Base-by-base conservation (phyloP, 169 alveolate genomes). In the Plasmodium ovale region DNA sequence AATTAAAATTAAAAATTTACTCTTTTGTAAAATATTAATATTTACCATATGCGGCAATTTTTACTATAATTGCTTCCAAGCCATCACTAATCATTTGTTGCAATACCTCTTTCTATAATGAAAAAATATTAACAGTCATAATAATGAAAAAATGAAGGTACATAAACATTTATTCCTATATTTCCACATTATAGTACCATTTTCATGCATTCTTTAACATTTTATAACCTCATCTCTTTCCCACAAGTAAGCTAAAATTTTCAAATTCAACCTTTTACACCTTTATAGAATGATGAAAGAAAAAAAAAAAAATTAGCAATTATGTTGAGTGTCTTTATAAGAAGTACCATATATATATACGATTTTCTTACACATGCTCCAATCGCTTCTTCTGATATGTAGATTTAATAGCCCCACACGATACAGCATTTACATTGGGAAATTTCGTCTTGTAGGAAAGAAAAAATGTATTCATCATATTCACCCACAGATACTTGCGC, bases 351-450 rank as follows among this genome's bases (percentile, higher is more conserved):
- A 37, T 29, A 60, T 58, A 2, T 33, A 9, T 37, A 14, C 88
- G 25, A 70, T 65, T 59, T 97, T 53, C 92, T 72, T 98, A 98
- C 92, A 98, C 98, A 91, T 98, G 96, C 90, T 97, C 99, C 19
- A 98, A 98, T 90, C 99, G 96, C 68, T 94, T 94, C 79, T 98
- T 97, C 89, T 98, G 99, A 87, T 98, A 99, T 62, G 96, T 97
- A 12, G 99, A 98, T 79, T 97, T 94, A n/a, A 98, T 97, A 39
- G 99, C 99, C 2, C 99, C 99, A 70, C 98, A 54, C 92, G 90
- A 82, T 51, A 82, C 90, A 65, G 90, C 90, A 51, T 82, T 47
- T 49, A 82, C 39, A 37, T 44, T 68, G 23, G 90, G 82, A 39
- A 51, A 82, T 54, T 82, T 64, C 21, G 82, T 49, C 90, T 82